Evolutionary conservation across 2,329 filamentous ascomycete genomes (phyloP), one percentile per base, ranked within the genome.

Genomic region (Xylaria polymorpha): DNA sequence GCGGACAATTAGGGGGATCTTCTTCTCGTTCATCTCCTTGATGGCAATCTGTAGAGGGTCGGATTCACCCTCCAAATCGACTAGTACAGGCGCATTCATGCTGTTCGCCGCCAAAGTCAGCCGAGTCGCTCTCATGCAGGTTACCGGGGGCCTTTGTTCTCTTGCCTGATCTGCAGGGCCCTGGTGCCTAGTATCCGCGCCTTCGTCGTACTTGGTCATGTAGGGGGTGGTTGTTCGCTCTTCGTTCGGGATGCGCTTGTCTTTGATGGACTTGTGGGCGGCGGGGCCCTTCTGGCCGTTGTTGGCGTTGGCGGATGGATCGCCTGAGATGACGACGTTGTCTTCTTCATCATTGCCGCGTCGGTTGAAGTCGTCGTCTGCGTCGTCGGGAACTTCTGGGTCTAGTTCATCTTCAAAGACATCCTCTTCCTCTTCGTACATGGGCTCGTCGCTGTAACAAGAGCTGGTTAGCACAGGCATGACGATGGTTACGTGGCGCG

Each of bases 151-250:
- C 37, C 8, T 39, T 56, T 18, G 46, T 53, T 15, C 9, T 50
- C 71, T 68, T 68, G 61, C 76, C 76, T 98, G 79, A 99, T 98
- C 83, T 99, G 96, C 79, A 98, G 82, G 48, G 96, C 96, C 74
- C 96, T 88, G 48, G 96, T 98, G 57, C 96, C 96, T 72, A 99
- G 84, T 68, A 99, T 95, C 78, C 96, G 90, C 72, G 96, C 96
- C 76, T 91, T 89, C 86, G n/a, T 99, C 96, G 83, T 99, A 99
- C 85, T 99, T 99, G 74, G 96, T 99, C 95, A 99, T 97, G 84
- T 98, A 99, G 2, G 95, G 96, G 35, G 96, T 99, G 9, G 96
- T 99, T 29, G 89, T 92, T 76, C 96, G 90, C 82, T 97, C 89
- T 74, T 94, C 92, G 74, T 93, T 92, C 66, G 94, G 88, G 59